Evolutionary conservation across 2,329 filamentous ascomycete genomes (phyloP).

Genomic region (Monosporascus cannonballus): DNA sequence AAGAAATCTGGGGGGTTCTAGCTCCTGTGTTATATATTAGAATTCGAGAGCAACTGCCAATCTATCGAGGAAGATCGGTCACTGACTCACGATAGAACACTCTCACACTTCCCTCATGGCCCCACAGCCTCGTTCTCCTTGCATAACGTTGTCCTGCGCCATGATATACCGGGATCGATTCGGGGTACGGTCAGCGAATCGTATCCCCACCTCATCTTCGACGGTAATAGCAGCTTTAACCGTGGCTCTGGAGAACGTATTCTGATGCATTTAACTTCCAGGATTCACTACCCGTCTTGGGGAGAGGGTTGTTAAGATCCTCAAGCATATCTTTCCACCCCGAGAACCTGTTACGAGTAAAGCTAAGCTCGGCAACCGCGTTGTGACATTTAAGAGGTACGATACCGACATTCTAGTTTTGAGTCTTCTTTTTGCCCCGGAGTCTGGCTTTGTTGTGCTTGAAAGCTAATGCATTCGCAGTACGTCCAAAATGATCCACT

Average conservation of each 20-base stretch:
- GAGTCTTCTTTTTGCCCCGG: neutral
- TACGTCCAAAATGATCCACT: neutral
- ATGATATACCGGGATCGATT: constrained; percentile 84
- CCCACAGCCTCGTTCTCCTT: constrained; percentile 81
- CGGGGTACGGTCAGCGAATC: constrained; percentile 85
- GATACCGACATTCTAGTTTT: constrained; percentile 65
- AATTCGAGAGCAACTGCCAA: constrained; percentile 64
- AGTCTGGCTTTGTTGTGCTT: neutral
- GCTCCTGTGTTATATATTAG: neutral
- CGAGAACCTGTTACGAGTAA: constrained; percentile 67
- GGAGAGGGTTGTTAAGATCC: constrained; percentile 75
- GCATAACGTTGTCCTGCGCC: constrained; percentile 86
- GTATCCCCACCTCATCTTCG: constrained; percentile 93
- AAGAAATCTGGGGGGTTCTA: neutral
- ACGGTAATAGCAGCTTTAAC: constrained; percentile 38
- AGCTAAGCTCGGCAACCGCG: constrained; percentile 74
- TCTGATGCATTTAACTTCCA: constrained; percentile 6
- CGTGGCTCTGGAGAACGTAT: neutral
- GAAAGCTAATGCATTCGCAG: neutral
- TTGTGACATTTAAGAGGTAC: constrained; percentile 91
- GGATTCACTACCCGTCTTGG: constrained; percentile 77
- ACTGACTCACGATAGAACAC: constrained; percentile 33
- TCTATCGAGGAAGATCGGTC: constrained; percentile 73
- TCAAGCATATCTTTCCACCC: constrained; percentile 93
- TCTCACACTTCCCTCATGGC: constrained; percentile 74